These are phyloP conservation scores for Alternaria conjuncta DNA, from an alignment of 2,329 filamentous ascomycete genomes.

Conservation along the genomic window DNA sequence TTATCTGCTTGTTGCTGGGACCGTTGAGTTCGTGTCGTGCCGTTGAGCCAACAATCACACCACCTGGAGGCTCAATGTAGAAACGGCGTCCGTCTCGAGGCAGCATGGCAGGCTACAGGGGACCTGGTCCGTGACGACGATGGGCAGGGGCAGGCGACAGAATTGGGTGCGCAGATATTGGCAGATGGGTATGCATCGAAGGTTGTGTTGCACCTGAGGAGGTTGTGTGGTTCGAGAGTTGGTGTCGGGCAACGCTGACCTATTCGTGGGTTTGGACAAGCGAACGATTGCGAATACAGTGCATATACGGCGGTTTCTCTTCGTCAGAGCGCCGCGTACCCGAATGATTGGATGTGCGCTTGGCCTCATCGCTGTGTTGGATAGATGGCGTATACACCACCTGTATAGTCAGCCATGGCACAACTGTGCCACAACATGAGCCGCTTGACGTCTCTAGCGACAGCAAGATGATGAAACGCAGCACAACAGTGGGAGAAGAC, in stretches of 20 bases:
- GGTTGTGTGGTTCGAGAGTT: slow-evolving; percentile 19
- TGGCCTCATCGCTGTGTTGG: background rate
- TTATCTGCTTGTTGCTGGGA: slow-evolving; percentile 16
- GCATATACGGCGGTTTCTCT: slow-evolving; percentile 24
- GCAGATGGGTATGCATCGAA: slow-evolving; percentile 19
- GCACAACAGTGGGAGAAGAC: slow-evolving; percentile 1
- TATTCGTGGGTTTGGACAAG: slow-evolving; percentile 23
- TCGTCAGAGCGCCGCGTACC: slow-evolving; percentile 19
- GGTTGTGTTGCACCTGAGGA: slow-evolving; percentile 23
- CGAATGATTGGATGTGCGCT: slow-evolving; percentile 3
- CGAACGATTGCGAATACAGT: slow-evolving; percentile 27
- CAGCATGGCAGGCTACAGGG: slow-evolving; percentile 12
- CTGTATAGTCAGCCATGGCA: slow-evolving; percentile 8
- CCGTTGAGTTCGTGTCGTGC: slow-evolving; percentile 30
- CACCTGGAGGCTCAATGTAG: slow-evolving; percentile 9
- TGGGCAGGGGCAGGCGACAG: slow-evolving; percentile 23
- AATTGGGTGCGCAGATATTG: slow-evolving; percentile 18
- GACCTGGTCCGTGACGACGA: slow-evolving; percentile 8
- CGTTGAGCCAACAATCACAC: slow-evolving; percentile 20
- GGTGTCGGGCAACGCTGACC: slow-evolving; percentile 22
- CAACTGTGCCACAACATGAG: slow-evolving; percentile 1
- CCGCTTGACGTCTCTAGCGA: slow-evolving; percentile 1
- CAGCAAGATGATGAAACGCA: slow-evolving; percentile 7
- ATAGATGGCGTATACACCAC: background rate
- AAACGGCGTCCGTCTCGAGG: slow-evolving; percentile 9